These are phyloP conservation scores for Botrytis sinoallii DNA, from an alignment of 2,329 filamentous ascomycete species.

Conservation along the genomic window DNA sequence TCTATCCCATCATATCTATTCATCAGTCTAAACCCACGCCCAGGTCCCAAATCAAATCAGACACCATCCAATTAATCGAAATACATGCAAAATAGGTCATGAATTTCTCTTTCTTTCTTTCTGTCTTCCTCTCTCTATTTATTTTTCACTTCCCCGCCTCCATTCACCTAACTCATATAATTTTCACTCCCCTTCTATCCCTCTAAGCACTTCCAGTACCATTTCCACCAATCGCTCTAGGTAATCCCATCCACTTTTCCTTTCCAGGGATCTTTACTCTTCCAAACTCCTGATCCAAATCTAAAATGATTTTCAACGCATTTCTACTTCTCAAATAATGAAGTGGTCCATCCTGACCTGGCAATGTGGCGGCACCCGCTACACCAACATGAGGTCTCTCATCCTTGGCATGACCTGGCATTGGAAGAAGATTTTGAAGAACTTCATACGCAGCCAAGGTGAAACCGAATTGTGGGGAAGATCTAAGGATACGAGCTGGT, in stretches of 20 bases:
- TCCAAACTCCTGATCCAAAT: slow-evolving; percentile 92
- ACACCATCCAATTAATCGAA: background rate
- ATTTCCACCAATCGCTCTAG: slow-evolving; percentile 33
- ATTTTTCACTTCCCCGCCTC: background rate
- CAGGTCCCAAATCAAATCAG: background rate
- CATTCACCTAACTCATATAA: background rate
- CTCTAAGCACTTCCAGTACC: slow-evolving; percentile 3
- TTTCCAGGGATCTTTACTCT: slow-evolving; percentile 32
- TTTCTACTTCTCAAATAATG: slow-evolving; percentile 76
- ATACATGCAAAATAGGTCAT: background rate
- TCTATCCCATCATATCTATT: slow-evolving; percentile 2
- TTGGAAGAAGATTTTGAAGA: slow-evolving; percentile 75
- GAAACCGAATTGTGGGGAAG: slow-evolving; percentile 96
- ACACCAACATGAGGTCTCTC: slow-evolving; percentile 52
- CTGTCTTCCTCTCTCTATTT: background rate
- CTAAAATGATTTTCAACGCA: slow-evolving; percentile 91
- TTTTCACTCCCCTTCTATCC: background rate
- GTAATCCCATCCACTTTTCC: slow-evolving; percentile 34
- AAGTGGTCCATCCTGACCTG: slow-evolving; percentile 36
- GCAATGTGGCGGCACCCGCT: slow-evolving; percentile 54
- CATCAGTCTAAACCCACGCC: background rate
- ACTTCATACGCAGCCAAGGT: slow-evolving; percentile 95
- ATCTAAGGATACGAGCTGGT: slow-evolving; percentile 89
- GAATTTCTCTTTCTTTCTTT: background rate
- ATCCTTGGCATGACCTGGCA: slow-evolving; percentile 62